Evolutionary conservation across 768 basidiomycete genomes (phyloP).

Genomic region (Boletellus ananas): DNA sequence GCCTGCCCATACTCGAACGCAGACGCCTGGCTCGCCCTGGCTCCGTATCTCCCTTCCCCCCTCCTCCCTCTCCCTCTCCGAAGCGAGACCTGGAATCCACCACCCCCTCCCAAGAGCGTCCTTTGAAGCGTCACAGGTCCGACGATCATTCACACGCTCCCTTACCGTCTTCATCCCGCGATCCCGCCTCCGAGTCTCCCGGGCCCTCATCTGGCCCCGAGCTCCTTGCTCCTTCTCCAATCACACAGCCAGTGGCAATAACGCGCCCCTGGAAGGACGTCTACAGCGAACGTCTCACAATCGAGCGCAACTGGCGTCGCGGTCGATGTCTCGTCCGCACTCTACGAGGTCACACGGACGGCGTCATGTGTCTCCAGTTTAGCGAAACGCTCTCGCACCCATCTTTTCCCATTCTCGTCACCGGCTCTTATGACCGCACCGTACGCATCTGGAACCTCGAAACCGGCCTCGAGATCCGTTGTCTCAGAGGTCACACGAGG

Average conservation of each 20-base stretch:
- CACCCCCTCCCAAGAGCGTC: conserved; percentile 29
- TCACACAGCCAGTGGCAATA: conserved; percentile 32
- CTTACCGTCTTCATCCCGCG: conserved; percentile 9
- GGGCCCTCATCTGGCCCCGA: conserved; percentile 4
- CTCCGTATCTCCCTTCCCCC: conserved; percentile 38
- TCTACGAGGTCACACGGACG: conserved; percentile 90
- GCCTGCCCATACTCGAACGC: conserved; percentile 85
- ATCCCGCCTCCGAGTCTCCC: conserved; percentile 14
- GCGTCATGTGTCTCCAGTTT: conserved; percentile 97
- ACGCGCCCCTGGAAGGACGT: conserved; percentile 98
- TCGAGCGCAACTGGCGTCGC: conserved; percentile 96
- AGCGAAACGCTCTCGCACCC: conserved; percentile 80
- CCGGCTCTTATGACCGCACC: conserved; percentile 95
- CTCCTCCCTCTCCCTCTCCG: conserved; percentile 20
- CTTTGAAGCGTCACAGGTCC: conserved; percentile 49
- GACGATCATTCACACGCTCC: conserved; percentile 1
- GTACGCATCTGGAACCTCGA: conserved; percentile 96
- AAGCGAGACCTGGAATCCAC: conserved; percentile 42
- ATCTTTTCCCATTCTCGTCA: conserved; percentile 90
- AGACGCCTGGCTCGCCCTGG: conserved; percentile 45
- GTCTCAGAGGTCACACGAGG: conserved; percentile 85
- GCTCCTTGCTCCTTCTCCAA: conserved; percentile 32
- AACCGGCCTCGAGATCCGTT: conserved; percentile 77
- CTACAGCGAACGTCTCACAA: conserved; percentile 93
- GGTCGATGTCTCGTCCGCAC: conserved; percentile 84